phyloP scores from a whole-genome alignment of 2,329 filamentous ascomycete genomes.

The Botrytis aclada region DNA sequence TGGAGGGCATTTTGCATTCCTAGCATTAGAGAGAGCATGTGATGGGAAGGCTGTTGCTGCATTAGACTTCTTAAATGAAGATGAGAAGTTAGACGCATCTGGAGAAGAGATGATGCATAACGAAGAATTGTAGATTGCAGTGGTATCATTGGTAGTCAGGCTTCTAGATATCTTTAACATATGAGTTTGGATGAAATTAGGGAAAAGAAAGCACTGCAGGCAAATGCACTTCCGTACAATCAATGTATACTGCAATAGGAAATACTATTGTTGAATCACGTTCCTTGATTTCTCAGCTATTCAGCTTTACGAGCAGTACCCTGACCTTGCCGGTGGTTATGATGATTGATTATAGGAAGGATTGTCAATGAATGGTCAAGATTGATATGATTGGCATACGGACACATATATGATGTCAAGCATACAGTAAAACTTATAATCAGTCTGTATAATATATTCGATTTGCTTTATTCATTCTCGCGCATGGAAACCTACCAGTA shows the following conservation, averaged over 20 bases:
- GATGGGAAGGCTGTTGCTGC: slow-evolving; percentile 62
- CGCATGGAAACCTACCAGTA: neutral
- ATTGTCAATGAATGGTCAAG: neutral
- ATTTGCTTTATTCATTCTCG: no score
- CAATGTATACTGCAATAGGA: neutral
- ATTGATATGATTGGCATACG: neutral
- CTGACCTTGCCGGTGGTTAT: neutral
- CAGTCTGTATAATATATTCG: neutral
- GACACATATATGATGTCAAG: neutral
- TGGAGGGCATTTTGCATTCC: slow-evolving; percentile 80
- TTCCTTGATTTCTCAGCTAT: neutral
- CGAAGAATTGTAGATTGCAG: slow-evolving; percentile 29
- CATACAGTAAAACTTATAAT: neutral
- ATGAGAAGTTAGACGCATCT: slow-evolving; percentile 17
- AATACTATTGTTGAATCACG: neutral
- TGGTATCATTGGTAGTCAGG: neutral
- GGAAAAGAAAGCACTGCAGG: neutral
- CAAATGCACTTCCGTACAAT: neutral
- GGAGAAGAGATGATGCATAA: slow-evolving; percentile 19
- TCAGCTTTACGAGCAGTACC: neutral
- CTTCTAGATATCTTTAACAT: neutral
- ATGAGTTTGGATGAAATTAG: neutral
- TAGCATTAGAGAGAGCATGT: slow-evolving; percentile 79
- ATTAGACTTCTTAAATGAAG: slow-evolving; percentile 49
- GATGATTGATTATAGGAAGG: neutral